phyloP scores from a whole-genome alignment of 129 eudicot genomes.

The Centaurea solstitialis region DNA sequence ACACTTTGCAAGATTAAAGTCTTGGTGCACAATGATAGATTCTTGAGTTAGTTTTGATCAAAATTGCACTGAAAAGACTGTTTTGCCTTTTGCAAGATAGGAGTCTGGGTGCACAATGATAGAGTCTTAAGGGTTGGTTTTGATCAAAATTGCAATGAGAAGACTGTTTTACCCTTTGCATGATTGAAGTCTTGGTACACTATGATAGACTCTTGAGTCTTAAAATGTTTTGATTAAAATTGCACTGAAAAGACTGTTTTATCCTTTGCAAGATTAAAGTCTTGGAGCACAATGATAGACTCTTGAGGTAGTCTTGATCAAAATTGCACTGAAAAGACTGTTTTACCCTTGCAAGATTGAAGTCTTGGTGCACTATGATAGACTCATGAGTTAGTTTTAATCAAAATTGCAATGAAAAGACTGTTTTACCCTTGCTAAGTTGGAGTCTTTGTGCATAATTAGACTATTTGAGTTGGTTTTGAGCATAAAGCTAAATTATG shows the following conservation, averaged over 20 bases:
- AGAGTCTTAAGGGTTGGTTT: not conserved
- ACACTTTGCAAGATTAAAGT: conserved; percentile 4
- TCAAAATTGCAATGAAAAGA: not conserved
- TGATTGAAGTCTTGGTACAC: not conserved
- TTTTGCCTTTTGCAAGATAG: not conserved
- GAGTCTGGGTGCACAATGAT: not conserved
- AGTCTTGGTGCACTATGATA: not conserved
- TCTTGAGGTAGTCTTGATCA: not conserved
- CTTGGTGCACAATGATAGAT: not conserved
- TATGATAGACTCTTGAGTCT: not conserved
- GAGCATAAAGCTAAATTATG: conserved; percentile 13
- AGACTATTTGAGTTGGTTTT: conserved; percentile 4
- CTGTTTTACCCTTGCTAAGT: conserved; percentile 4
- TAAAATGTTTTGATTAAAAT: not conserved
- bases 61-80: not conserved
- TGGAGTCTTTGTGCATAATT: not conserved
- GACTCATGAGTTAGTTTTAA: not conserved
- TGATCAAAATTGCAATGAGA: not conserved
- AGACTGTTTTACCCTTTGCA: not conserved
- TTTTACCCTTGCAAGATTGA: not conserved
- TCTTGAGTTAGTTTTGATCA: not conserved
- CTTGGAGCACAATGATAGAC: not conserved
- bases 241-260: not conserved
- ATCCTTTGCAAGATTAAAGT: not conserved
- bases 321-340: not conserved